These are phyloP conservation scores for Cryphonectria parasitica DNA, from an alignment of 2,329 filamentous ascomycete species.

Conservation along the genomic window DNA sequence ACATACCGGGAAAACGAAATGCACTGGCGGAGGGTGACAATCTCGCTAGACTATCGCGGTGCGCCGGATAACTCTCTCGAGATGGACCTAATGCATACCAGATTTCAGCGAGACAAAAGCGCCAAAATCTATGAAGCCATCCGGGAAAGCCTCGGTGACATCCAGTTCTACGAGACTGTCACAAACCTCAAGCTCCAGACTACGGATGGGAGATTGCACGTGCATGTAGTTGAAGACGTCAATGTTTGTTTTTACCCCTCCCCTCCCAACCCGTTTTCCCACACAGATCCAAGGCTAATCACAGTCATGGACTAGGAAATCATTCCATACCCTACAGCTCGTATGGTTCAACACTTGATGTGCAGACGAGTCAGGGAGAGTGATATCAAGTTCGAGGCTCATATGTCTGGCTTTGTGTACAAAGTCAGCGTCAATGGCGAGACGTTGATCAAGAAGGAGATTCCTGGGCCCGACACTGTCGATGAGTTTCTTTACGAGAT, in stretches of 20 bases:
- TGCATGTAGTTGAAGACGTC: constrained; percentile 96
- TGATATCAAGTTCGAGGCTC: constrained; percentile 82
- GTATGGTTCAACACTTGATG: constrained; percentile 73
- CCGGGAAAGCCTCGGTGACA: constrained; percentile 86
- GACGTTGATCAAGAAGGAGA: constrained; percentile 94
- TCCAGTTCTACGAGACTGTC: constrained; percentile 94
- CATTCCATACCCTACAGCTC: constrained; percentile 78
- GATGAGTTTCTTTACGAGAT: constrained; percentile 98
- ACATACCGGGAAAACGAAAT: constrained; percentile 84
- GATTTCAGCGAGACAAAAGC: constrained; percentile 89
- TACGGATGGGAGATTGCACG: constrained; percentile 82
- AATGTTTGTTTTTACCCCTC: constrained; percentile 58
- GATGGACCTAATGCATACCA: constrained; percentile 74
- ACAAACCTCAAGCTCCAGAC: constrained; percentile 96
- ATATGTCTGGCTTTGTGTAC: constrained; percentile 97
- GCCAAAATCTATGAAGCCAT: constrained; percentile 93
- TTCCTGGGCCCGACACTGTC: constrained; percentile 90
- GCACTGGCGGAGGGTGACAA: constrained; percentile 84
- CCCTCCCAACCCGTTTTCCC: constrained; percentile 2
- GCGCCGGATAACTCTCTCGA: constrained; percentile 83
- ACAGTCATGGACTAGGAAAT: constrained; percentile 63
- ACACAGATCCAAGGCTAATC: constrained; percentile 15
- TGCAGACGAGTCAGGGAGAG: constrained; percentile 71
- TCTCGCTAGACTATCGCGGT: constrained; percentile 90
- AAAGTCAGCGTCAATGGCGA: constrained; percentile 74